Conservation (phyloP, 2,329 filamentous ascomycete species). For the Didymella segeticola region DNA sequence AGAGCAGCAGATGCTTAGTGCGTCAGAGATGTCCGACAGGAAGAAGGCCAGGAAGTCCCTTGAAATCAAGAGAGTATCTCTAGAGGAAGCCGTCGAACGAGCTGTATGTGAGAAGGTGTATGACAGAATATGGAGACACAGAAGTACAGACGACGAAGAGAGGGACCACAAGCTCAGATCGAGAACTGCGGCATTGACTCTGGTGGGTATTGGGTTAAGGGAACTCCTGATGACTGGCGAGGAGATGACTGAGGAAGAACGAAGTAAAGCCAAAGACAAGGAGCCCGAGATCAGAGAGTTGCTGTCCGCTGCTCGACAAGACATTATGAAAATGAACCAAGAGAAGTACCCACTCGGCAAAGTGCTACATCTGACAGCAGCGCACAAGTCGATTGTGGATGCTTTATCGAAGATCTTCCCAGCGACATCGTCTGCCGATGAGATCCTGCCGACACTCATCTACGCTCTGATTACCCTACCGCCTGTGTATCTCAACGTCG, state of each 20-base stretch:
- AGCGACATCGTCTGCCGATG: conserved; percentile 87
- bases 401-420: conserved; percentile 71
- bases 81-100: conserved; percentile 92
- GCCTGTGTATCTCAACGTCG: conserved; percentile 82
- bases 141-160: conserved; percentile 90
- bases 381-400: conserved; percentile 94
- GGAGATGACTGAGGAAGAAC: conserved; percentile 62
- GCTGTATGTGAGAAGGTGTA: conserved; percentile 84
- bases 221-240: conserved; percentile 72
- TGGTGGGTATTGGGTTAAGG: conserved; percentile 89
- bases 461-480: conserved; percentile 93
- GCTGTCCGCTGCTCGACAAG: conserved; percentile 70
- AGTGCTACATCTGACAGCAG: conserved; percentile 83
- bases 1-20: conserved; percentile 88
- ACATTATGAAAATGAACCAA: conserved; percentile 82
- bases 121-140: conserved; percentile 86
- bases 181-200: conserved; percentile 84
- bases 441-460: conserved; percentile 95
- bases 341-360: conserved; percentile 90
- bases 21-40: conserved; percentile 79
- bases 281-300: conserved; percentile 73
- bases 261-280: conserved; percentile 60
- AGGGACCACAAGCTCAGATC: conserved; percentile 94
- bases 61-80: conserved; percentile 74
- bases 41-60: conserved; percentile 79